Evolutionary conservation across 768 basidiomycete species (phyloP).

Genomic region (Strobilomyces dryophilus): DNA sequence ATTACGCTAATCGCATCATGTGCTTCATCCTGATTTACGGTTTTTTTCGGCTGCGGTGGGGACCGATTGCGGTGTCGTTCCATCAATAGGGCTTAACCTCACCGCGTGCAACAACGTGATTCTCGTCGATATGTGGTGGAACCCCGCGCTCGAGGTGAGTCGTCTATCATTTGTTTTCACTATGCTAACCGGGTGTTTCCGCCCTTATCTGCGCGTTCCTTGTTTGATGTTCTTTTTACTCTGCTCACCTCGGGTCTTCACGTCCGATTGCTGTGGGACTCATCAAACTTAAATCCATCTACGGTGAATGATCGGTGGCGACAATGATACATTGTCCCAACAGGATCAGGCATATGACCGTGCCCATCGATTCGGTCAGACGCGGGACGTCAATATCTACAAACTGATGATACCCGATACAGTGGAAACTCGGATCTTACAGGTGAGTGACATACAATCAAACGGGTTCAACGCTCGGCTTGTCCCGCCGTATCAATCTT

Average conservation of each 20-base stretch:
- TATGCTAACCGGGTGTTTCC: constrained; percentile 7
- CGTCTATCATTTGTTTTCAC: not conserved
- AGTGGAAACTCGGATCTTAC: constrained; percentile 83
- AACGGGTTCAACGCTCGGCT: not conserved
- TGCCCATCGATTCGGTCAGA: constrained; percentile 88
- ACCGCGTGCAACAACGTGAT: constrained; percentile 94
- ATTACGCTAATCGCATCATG: not conserved
- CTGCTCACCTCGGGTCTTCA: not conserved
- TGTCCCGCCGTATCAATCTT: too few relatives aligned
- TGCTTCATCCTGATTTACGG: not conserved
- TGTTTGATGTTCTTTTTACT: not conserved
- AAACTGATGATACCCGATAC: constrained; percentile 85
- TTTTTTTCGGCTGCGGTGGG: constrained; percentile 3
- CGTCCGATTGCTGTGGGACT: not conserved
- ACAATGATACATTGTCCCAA: not conserved
- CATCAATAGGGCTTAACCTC: constrained; percentile 71
- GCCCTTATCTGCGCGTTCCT: not conserved
- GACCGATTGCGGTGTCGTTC: constrained; percentile 1
- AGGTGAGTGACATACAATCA: constrained; percentile 36
- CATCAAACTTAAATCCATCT: not conserved
- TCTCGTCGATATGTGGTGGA: constrained; percentile 94
- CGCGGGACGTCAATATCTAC: constrained; percentile 79
- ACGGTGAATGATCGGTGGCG: not conserved
- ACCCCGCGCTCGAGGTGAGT: constrained; percentile 76
- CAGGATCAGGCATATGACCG: constrained; percentile 94